These are phyloP conservation scores for Ganoderma sinense DNA, from an alignment of 1,284 basidiomycete genomes.

Conservation along the genomic window DNA sequence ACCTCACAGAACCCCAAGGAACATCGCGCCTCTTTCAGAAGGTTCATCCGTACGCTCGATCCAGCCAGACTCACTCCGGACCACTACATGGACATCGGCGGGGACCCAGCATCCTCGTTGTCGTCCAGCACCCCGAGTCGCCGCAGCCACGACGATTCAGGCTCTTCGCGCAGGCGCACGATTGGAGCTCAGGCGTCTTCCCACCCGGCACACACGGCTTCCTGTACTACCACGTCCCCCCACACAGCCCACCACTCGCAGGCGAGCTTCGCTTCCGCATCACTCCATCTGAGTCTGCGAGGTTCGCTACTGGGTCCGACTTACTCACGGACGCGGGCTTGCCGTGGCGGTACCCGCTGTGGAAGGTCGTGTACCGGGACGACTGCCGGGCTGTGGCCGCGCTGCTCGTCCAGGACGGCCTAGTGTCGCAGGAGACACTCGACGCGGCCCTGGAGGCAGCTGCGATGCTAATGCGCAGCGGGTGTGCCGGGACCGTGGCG, in stretches of 20 bases:
- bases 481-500: too few species aligned
- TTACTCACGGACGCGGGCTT: neutral
- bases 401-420: neutral
- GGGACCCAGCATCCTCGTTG: neutral
- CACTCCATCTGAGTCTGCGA: neutral
- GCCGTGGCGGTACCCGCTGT: neutral
- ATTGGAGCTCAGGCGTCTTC: neutral
- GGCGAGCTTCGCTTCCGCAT: neutral
- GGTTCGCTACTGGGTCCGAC: neutral
- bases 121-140: neutral
- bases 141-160: too few species aligned
- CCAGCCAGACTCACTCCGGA: conserved; percentile 34
- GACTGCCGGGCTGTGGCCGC: neutral
- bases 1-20: neutral
- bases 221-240: neutral
- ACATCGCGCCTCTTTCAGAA: neutral
- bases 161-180: too few species aligned
- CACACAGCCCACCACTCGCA: too few species aligned
- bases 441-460: neutral
- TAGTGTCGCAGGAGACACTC: neutral
- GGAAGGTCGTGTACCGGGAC: neutral
- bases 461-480: too few species aligned
- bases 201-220: neutral
- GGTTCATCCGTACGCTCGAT: conserved; percentile 33
- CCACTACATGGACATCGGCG: conserved; percentile 32